A percentile compares a stretch with the other conserved stretches of the same genome.
phyloP scores from a whole-genome alignment of 192 early-diverging fungal genomes.

The Helicostylum pulchrum region DNA sequence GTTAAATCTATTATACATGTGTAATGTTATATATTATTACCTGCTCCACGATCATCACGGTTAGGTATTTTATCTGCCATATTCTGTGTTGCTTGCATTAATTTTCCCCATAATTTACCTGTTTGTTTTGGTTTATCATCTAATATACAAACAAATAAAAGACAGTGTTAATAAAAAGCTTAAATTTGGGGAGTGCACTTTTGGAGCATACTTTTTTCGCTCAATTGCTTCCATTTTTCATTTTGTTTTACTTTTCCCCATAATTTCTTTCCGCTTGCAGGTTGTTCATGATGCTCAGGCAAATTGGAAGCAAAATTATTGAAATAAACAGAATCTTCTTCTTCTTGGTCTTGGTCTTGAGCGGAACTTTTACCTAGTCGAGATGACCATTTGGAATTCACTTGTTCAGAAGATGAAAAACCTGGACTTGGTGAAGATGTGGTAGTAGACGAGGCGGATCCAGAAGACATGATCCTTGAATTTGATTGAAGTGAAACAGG shows the following conservation, averaged over 20 bases:
- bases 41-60: slow-evolving; percentile 31
- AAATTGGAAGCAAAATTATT: slow-evolving; percentile 27
- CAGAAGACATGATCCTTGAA: not conserved
- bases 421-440: not conserved
- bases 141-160: not conserved
- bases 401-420: slow-evolving; percentile 1
- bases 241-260: slow-evolving; percentile 28
- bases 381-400: slow-evolving; percentile 16
- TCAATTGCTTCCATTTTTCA: slow-evolving; percentile 31
- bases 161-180: not conserved
- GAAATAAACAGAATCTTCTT: slow-evolving; percentile 32
- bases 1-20: too few relatives aligned
- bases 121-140: slow-evolving; percentile 20
- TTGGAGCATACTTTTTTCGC: slow-evolving; percentile 14
- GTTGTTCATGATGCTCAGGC: slow-evolving; percentile 5
- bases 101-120: slow-evolving; percentile 30
- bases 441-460: not conserved
- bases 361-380: slow-evolving; percentile 4
- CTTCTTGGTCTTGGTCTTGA: too few relatives aligned
- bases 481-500: not conserved
- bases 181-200: not conserved
- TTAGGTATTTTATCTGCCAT: slow-evolving; percentile 18
- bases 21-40: slow-evolving; percentile 18
- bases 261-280: slow-evolving; percentile 24
- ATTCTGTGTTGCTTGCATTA: slow-evolving; percentile 30